Conservation (phyloP, 768 basidiomycete genomes). For the Suillus fuscotomentosus region DNA sequence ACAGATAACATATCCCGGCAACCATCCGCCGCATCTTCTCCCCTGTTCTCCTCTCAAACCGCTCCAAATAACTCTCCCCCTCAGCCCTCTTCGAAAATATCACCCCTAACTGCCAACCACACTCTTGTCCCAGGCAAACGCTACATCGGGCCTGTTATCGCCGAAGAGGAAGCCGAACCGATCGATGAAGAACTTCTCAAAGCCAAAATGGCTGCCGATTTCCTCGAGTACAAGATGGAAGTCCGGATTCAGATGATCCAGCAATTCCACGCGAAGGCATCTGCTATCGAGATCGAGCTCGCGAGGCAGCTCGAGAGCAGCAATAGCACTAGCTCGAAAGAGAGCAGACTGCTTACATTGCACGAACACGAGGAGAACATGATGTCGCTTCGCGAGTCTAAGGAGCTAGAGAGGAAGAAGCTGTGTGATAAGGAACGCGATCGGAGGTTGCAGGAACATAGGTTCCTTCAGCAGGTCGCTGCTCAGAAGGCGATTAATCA, state of each 20-base stretch:
- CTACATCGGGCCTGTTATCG: conserved; percentile 30
- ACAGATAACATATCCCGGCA: conserved; percentile 30
- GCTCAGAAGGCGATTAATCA: conserved; percentile 12
- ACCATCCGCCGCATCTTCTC: conserved; percentile 14
- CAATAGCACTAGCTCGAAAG: conserved; percentile 27
- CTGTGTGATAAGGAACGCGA: conserved; percentile 29
- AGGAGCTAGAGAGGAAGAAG: conserved; percentile 30
- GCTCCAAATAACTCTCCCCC: conserved; percentile 30
- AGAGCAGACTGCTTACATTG: conserved; percentile 25
- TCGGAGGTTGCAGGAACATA: conserved; percentile 19
- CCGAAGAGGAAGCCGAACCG: conserved; percentile 28
- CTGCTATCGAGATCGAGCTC: conserved; percentile 29
- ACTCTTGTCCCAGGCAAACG: conserved; percentile 26
- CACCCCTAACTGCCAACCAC: conserved; percentile 22
- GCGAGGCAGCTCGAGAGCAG: conserved; percentile 23
- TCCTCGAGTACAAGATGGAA: conserved; percentile 28
- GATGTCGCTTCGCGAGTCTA: conserved; percentile 32
- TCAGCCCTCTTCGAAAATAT: conserved; percentile 20
- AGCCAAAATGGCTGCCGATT: conserved; percentile 33
- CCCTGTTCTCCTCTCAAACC: conserved; percentile 13
- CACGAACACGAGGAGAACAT: conserved; percentile 32
- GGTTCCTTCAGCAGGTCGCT: conserved; percentile 12
- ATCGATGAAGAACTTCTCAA: conserved; percentile 26
- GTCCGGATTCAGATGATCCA: conserved; percentile 35
- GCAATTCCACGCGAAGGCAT: conserved; percentile 29